Evolutionary conservation across 306 rosid species (phyloP).

Genomic region (Benincasa hispida): DNA sequence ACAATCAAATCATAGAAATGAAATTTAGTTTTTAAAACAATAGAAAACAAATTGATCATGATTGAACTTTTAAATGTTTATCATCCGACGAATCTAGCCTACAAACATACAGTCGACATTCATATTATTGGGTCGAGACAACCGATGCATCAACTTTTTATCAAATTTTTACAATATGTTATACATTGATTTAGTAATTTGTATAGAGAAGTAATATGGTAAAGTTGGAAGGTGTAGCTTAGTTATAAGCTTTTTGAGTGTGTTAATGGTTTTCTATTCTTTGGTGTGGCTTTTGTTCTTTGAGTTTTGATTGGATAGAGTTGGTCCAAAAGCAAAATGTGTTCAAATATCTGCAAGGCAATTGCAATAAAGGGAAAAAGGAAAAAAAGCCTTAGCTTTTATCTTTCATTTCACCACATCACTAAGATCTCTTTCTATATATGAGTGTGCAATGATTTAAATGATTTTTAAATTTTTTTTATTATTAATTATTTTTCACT

Average conservation of each 20-base stretch:
- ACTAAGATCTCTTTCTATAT: background rate
- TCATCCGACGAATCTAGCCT: too few relatives aligned
- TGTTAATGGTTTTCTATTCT: background rate
- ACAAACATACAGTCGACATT: too few relatives aligned
- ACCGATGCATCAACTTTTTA: background rate
- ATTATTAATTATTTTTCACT: too few relatives aligned
- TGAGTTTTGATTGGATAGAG: constrained; percentile 1
- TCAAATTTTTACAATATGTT: background rate
- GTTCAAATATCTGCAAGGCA: background rate
- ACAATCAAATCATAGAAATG: too few relatives aligned
- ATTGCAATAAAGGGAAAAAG: background rate
- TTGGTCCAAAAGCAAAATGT: background rate
- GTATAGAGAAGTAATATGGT: background rate
- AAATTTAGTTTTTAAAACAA: too few relatives aligned
- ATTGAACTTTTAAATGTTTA: too few relatives aligned
- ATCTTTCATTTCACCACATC: background rate
- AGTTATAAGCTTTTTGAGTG: background rate
- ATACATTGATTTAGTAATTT: background rate
- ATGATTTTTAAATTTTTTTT: background rate
- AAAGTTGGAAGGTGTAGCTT: too few relatives aligned
- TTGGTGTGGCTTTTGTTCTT: background rate
- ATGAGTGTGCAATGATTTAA: background rate
- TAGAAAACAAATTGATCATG: too few relatives aligned
- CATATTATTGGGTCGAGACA: too few relatives aligned
- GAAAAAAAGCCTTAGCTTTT: background rate